These are phyloP conservation scores for Lasiodiplodia theobromae DNA, from an alignment of 2,329 filamentous ascomycete species.

Conservation along the genomic window DNA sequence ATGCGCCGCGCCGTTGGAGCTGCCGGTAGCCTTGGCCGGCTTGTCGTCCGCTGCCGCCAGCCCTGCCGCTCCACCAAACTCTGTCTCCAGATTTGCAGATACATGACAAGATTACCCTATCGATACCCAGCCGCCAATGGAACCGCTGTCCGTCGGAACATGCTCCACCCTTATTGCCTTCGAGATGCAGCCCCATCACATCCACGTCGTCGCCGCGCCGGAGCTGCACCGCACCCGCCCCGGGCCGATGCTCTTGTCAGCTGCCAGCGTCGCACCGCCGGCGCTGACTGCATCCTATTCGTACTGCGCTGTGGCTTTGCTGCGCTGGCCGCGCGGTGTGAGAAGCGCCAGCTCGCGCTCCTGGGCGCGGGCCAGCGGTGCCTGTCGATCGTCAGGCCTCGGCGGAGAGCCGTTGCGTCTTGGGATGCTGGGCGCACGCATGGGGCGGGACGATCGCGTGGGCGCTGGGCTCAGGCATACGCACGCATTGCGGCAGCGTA, in stretches of 20 bases:
- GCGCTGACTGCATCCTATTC: background rate
- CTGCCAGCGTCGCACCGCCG: background rate
- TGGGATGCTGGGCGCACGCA: conserved; percentile 7
- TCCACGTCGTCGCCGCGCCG: conserved; percentile 6
- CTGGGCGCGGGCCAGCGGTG: conserved; percentile 19
- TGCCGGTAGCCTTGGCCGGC: conserved; percentile 9
- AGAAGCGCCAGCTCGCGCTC: background rate
- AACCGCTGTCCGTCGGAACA: background rate
- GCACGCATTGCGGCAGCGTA: conserved; percentile 4
- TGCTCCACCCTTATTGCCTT: conserved; percentile 11
- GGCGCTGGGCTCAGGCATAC: background rate
- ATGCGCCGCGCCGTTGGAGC: conserved; percentile 7
- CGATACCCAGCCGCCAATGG: conserved; percentile 20
- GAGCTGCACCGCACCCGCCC: background rate
- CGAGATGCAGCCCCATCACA: conserved; percentile 15
- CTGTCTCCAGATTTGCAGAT: conserved; percentile 24
- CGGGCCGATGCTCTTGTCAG: background rate
- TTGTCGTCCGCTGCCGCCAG: conserved; percentile 4
- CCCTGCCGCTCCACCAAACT: conserved; percentile 9
- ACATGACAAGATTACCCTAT: conserved; percentile 5
- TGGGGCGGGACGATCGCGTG: conserved; percentile 22
- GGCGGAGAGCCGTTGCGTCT: conserved; percentile 28
- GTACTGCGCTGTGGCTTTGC: background rate
- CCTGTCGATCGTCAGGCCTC: conserved; percentile 28
- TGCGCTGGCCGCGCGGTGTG: background rate